These are phyloP conservation scores for Posidonia oceanica DNA, from an alignment of 116 monocot genomes.

Conservation along the genomic window DNA sequence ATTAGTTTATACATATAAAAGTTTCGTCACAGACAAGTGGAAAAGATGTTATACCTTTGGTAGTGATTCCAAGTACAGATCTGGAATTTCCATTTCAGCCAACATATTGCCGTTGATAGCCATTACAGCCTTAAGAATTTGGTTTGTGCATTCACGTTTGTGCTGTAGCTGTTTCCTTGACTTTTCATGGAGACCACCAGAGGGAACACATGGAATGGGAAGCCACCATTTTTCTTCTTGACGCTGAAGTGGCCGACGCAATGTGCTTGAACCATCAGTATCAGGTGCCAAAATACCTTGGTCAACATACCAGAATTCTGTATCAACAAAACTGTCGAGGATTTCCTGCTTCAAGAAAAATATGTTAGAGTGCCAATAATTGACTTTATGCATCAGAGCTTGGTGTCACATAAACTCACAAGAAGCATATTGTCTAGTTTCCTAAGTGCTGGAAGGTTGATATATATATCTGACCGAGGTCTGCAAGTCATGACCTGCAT, in stretches of 20 bases:
- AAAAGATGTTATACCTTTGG: conserved; percentile 36
- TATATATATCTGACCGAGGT: conserved; percentile 60
- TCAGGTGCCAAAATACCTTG: conserved; percentile 53
- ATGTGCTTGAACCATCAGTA: conserved; percentile 36
- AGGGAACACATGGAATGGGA: conserved; percentile 57
- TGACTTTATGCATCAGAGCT: neutral
- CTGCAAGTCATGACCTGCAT: conserved; percentile 82
- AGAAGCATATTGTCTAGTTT: conserved; percentile 91
- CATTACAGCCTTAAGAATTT: conserved; percentile 87
- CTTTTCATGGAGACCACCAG: conserved; percentile 51
- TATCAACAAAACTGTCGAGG: conserved; percentile 40
- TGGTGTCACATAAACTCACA: conserved; percentile 24
- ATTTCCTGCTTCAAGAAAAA: conserved; percentile 40
- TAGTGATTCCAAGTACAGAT: conserved; percentile 53
- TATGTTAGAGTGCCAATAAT: neutral
- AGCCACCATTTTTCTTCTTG: conserved; percentile 95
- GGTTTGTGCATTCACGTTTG: conserved; percentile 64
- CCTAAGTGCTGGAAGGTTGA: conserved; percentile 77
- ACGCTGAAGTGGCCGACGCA: conserved; percentile 20
- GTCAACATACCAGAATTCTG: conserved; percentile 83
- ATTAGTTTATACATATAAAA: neutral
- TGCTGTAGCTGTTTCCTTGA: conserved; percentile 56
- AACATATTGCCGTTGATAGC: conserved; percentile 63
- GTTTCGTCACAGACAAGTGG: neutral
- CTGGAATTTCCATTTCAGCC: conserved; percentile 73